Conservation (phyloP, 345 rosid species). For the Populus nigra region DNA sequence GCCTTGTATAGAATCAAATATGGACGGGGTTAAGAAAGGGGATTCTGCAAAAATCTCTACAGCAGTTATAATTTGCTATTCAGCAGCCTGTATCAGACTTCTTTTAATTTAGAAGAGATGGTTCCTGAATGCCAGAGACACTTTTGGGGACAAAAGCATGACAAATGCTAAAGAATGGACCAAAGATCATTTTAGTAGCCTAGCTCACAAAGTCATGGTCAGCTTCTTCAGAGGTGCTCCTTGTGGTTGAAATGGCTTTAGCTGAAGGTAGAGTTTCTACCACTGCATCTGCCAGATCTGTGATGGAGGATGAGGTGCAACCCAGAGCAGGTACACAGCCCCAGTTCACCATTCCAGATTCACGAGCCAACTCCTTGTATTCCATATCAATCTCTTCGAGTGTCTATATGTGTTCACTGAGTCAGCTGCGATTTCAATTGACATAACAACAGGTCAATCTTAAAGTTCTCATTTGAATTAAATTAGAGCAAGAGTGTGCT, state of each 20-base stretch:
- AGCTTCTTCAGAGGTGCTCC: conserved; percentile 36
- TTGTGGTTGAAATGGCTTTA: conserved; percentile 41
- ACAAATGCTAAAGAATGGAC: conserved; percentile 72
- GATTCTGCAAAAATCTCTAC: background rate
- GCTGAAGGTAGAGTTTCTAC: conserved; percentile 85
- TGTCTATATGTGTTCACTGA: conserved; percentile 93
- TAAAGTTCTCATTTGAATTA: background rate
- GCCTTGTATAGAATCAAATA: background rate
- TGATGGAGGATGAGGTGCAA: conserved; percentile 76
- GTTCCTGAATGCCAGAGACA: conserved; percentile 59
- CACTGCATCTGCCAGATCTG: conserved; percentile 88
- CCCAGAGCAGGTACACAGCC: conserved; percentile 86
- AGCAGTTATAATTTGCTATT: background rate
- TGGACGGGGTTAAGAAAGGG: background rate
- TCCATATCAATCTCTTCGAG: conserved; percentile 96
- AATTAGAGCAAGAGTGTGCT: background rate
- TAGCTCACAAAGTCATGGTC: conserved; percentile 48
- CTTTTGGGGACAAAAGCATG: conserved; percentile 59
- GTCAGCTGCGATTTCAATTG: conserved; percentile 52
- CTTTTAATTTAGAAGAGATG: conserved; percentile 31
- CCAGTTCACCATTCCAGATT: conserved; percentile 92
- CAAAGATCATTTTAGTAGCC: conserved; percentile 61
- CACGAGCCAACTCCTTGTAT: conserved; percentile 73
- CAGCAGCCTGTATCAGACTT: background rate
- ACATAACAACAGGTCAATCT: background rate